Evolutionary conservation across 768 basidiomycete species (phyloP).

Genomic region (Gymnopilus dilepis): DNA sequence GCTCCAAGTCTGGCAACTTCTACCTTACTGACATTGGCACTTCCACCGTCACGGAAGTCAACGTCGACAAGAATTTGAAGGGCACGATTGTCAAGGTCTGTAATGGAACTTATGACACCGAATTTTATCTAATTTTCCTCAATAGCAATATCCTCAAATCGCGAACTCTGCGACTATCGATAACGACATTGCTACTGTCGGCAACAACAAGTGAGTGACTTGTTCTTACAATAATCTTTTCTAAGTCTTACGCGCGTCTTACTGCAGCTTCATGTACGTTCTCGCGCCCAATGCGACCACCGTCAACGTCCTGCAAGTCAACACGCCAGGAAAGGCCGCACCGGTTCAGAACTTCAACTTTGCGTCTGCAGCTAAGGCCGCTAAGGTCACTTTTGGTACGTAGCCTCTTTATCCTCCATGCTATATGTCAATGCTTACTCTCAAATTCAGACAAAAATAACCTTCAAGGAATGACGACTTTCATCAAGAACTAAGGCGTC

Average conservation of each 20-base stretch:
- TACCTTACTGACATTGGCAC: constrained; percentile 50
- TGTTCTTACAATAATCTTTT: neutral
- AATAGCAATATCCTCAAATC: constrained; percentile 46
- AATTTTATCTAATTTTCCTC: neutral
- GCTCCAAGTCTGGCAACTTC: constrained; percentile 47
- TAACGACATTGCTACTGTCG: constrained; percentile 44
- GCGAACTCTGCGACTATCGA: constrained; percentile 43
- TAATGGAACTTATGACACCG: too few species aligned
- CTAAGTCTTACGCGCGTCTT: too few species aligned
- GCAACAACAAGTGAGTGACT: constrained; percentile 40
- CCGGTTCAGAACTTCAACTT: constrained; percentile 34
- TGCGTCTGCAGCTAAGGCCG: constrained; percentile 21
- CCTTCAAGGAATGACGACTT: constrained; percentile 21
- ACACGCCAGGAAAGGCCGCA: constrained; percentile 31
- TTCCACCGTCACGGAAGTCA: constrained; percentile 48
- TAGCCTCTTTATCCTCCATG: neutral
- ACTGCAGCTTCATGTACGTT: constrained; percentile 36
- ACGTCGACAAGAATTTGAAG: constrained; percentile 49
- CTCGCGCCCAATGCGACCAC: constrained; percentile 32
- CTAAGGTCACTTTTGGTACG: constrained; percentile 17
- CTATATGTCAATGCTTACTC: neutral
- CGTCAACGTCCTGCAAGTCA: constrained; percentile 33
- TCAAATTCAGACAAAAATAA: constrained; percentile 11
- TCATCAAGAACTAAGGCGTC: constrained; percentile 7
- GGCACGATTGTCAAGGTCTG: constrained; percentile 49